phyloP scores from a whole-genome alignment of 148 eudicot genomes.

The Oxyria digyna region DNA sequence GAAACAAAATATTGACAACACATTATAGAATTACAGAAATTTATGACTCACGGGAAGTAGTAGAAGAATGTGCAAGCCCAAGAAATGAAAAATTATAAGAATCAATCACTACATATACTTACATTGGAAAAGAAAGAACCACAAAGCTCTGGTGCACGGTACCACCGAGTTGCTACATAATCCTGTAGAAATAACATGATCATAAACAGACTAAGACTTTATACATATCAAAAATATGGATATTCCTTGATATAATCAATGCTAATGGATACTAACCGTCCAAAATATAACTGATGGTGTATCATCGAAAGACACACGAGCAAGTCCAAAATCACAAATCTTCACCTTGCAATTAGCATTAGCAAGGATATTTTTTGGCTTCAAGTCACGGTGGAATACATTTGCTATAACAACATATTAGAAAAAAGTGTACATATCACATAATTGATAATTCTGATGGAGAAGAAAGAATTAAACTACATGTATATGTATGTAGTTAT shows the following conservation, averaged over 20 bases:
- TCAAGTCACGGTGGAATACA: slow-evolving; percentile 43
- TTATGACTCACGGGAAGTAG: background rate
- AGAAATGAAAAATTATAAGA: background rate
- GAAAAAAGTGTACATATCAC: background rate
- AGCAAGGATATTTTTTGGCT: slow-evolving; percentile 47
- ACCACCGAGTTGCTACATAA: slow-evolving; percentile 57
- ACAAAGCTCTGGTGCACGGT: slow-evolving; percentile 53
- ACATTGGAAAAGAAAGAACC: slow-evolving; percentile 57
- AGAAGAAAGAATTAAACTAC: slow-evolving; percentile 19
- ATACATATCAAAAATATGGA: background rate
- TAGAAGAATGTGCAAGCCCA: background rate
- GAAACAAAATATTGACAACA: background rate
- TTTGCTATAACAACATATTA: slow-evolving; percentile 7
- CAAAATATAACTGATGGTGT: slow-evolving; percentile 42
- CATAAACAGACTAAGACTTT: background rate
- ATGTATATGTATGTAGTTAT: slow-evolving; percentile 38
- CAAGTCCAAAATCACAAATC: slow-evolving; percentile 51
- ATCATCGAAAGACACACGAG: slow-evolving; percentile 47
- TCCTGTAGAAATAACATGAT: slow-evolving; percentile 19
- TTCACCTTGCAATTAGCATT: slow-evolving; percentile 48
- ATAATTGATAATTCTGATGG: background rate
- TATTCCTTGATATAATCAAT: background rate
- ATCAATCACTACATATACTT: slow-evolving; percentile 1
- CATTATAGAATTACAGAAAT: background rate
- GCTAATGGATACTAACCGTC: slow-evolving; percentile 21